A percentile compares a stretch with the other conserved stretches of the same genome.
Evolutionary conservation across 2,329 filamentous ascomycete genomes (phyloP).

Genomic region (Stachybotrys chlorohalonatus): DNA sequence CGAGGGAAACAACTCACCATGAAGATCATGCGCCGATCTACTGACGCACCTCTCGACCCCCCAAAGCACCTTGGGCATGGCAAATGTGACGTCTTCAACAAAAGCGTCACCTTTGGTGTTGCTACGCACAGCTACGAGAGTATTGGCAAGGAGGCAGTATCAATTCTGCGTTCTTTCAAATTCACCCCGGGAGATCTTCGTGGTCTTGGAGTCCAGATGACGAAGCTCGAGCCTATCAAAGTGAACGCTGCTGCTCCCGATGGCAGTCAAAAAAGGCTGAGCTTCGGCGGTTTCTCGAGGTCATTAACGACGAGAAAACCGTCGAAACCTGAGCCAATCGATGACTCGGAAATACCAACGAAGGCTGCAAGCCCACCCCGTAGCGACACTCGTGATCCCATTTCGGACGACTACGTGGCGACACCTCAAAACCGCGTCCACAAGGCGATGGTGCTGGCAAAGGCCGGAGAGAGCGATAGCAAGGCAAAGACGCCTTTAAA

Average conservation of each 20-base stretch:
- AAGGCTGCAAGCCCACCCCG: background rate
- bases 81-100: conserved; percentile 90
- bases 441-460: conserved; percentile 42
- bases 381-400: conserved; percentile 31
- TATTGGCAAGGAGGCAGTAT: conserved; percentile 75
- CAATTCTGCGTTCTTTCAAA: conserved; percentile 69
- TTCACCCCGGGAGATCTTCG: conserved; percentile 90
- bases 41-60: conserved; percentile 82
- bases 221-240: conserved; percentile 78
- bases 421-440: conserved; percentile 44
- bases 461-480: conserved; percentile 37
- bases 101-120: conserved; percentile 72
- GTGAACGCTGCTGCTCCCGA: conserved; percentile 44
- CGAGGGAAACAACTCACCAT: conserved; percentile 84
- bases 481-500: conserved; percentile 64
- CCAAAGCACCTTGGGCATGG: conserved; percentile 92
- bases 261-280: conserved; percentile 70
- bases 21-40: conserved; percentile 85
- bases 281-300: conserved; percentile 51
- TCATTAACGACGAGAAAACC: conserved; percentile 30
- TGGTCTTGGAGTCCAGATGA: conserved; percentile 87
- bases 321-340: conserved; percentile 36
- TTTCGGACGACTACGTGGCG: conserved; percentile 44
- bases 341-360: conserved; percentile 29
- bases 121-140: conserved; percentile 66